Percentiles rank a stretch among this genome's conserved stretches.
These are phyloP conservation scores for Diospyros lotus DNA, from an alignment of 148 eudicot genomes.

Conservation along the genomic window DNA sequence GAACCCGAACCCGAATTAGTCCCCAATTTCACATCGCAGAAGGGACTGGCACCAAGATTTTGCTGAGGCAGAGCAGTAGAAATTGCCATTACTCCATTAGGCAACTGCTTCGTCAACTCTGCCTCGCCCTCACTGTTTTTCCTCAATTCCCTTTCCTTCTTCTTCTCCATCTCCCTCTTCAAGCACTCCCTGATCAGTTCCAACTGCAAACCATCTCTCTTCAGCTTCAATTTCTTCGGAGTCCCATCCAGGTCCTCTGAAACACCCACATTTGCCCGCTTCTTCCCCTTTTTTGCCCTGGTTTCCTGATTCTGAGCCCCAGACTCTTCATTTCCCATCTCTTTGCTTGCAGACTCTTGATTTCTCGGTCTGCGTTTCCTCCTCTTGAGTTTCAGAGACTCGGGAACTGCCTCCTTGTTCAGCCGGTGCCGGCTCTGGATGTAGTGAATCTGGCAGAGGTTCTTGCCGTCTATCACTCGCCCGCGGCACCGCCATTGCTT, in stretches of 20 bases:
- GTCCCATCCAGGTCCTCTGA: conserved; percentile 58
- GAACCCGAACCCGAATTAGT: conserved; percentile 21
- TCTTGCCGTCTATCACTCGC: conserved; percentile 46
- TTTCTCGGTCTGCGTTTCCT: conserved; percentile 13
- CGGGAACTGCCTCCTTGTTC: conserved; percentile 61
- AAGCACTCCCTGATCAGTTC: conserved; percentile 71
- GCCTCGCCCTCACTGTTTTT: conserved; percentile 11
- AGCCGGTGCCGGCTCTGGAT: conserved; percentile 71
- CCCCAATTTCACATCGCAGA: conserved; percentile 66
- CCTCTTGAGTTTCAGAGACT: conserved; percentile 59
- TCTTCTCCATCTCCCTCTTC: conserved; percentile 70
- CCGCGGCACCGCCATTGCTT: conserved; percentile 87
- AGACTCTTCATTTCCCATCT: not conserved
- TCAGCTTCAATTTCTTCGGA: conserved; percentile 62
- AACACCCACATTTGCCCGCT: conserved; percentile 11
- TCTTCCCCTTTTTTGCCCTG: conserved; percentile 18
- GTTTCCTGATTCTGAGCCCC: conserved; percentile 2
- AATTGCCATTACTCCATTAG: conserved; percentile 73
- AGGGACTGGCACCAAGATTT: conserved; percentile 28
- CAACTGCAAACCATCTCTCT: conserved; percentile 47
- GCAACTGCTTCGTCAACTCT: conserved; percentile 59
- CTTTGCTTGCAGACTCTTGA: not conserved
- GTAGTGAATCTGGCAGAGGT: conserved; percentile 73
- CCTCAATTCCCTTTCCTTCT: conserved; percentile 40
- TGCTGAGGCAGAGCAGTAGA: conserved; percentile 39